phyloP scores from a whole-genome alignment of 2,329 filamentous ascomycete genomes.

The Penicillium paneum region DNA sequence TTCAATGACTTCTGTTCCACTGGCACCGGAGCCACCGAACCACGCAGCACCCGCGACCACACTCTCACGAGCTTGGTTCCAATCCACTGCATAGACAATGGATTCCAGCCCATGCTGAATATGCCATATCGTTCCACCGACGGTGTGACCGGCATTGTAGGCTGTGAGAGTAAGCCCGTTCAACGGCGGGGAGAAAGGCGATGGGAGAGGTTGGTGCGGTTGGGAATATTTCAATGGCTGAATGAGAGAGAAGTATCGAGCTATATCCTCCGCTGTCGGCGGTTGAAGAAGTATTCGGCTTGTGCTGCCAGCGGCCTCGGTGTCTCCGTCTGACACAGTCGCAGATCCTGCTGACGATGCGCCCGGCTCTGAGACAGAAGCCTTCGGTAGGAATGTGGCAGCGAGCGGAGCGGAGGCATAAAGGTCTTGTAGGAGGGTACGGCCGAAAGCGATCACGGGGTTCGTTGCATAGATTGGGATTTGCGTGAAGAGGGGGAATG shows the following conservation, averaged over 20 bases:
- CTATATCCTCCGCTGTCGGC: slow-evolving; percentile 83
- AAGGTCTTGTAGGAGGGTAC: slow-evolving; percentile 84
- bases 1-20: slow-evolving; percentile 87
- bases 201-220: slow-evolving; percentile 82
- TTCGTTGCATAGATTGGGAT: slow-evolving; percentile 93
- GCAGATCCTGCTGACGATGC: slow-evolving; percentile 45
- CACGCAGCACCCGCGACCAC: slow-evolving; percentile 91
- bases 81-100: slow-evolving; percentile 95
- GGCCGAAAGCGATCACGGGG: slow-evolving; percentile 88
- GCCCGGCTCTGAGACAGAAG: slow-evolving; percentile 60
- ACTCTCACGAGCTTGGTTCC: slow-evolving; percentile 97
- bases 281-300: slow-evolving; percentile 58
- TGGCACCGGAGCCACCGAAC: slow-evolving; percentile 76
- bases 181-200: slow-evolving; percentile 81
- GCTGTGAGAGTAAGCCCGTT: slow-evolving; percentile 93
- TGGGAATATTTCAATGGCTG: slow-evolving; percentile 95
- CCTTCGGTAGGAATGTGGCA: slow-evolving; percentile 73
- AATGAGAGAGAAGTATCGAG: slow-evolving; percentile 84
- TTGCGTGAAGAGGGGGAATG: slow-evolving; percentile 85
- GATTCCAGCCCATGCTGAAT: slow-evolving; percentile 96
- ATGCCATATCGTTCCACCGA: slow-evolving; percentile 98
- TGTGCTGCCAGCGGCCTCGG: slow-evolving; percentile 27
- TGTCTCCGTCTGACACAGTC: slow-evolving; percentile 31
- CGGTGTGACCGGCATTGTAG: slow-evolving; percentile 92
- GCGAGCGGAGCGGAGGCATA: slow-evolving; percentile 88